Base-by-base conservation (phyloP, 2,329 filamentous ascomycete species). In the Seiridium cupressi region DNA sequence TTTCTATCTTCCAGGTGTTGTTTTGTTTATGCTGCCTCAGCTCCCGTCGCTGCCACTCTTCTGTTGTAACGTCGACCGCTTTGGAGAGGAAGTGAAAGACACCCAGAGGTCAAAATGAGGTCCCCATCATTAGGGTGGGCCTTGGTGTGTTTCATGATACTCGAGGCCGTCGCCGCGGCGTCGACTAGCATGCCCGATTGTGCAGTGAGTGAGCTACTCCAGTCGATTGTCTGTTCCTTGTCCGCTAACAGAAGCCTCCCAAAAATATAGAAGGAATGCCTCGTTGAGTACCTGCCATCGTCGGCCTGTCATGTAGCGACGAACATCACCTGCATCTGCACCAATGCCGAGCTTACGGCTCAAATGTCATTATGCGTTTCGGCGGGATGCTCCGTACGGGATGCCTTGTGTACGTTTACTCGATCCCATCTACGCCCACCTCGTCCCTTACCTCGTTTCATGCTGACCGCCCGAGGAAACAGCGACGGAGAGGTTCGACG, bases 301-400 rank as follows among this genome's bases (percentile, higher is more conserved):
- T 55, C 53, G n/a, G 53, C 53, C 18, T 55, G 53, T 40, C 53
- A 55, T 13, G 53, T 55, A 11, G 53, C 53, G 10, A 55, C 53
- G 36, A 55, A 55, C 53, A 42, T 55, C 26, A 55, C 53, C 40
- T 55, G 53, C 35, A 55, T 55, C 31, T 55, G 53, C 40, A 55
- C 18, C 18, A 44, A 55, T 10, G 40, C 1, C n/a, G 53, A 55
- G 40, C 53, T 55, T 40, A 55, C 53, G 10, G 40, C 44, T n/a
- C 53, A 55, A 31, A 55, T 55, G 53, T 26, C 38, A 44, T 7
- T 32, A 55, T 55, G 53, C 8, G 53, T 55, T 46, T 8, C 38
- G 13, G 18, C 53, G 26, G 36, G 36, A 13, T 55, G 53, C 18
- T 55, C 53, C 5, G 38, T 44, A 5, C 40, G 53, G 38, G 53